These are phyloP conservation scores for Aspergillus novoparasiticus DNA, from an alignment of 2,329 filamentous ascomycete genomes.

Conservation along the genomic window DNA sequence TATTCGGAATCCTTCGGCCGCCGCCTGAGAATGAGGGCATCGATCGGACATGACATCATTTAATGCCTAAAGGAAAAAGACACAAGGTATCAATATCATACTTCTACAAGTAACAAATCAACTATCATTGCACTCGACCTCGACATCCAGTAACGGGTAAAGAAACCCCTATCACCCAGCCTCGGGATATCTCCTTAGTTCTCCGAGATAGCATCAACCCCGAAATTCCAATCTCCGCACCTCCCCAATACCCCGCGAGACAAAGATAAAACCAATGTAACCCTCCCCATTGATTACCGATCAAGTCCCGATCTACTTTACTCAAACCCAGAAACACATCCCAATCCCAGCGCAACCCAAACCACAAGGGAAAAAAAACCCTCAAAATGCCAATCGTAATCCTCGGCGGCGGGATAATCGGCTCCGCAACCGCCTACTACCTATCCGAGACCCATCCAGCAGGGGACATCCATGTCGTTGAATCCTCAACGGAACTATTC, in stretches of 20 bases:
- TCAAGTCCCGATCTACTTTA: neutral
- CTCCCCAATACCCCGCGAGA: neutral
- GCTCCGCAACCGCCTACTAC: constrained; percentile 72
- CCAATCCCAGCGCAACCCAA: neutral
- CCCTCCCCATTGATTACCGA: neutral
- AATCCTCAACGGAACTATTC: constrained; percentile 64
- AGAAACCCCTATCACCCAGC: too few relatives aligned
- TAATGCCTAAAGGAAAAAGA: neutral
- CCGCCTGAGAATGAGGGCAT: neutral
- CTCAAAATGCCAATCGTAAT: constrained; percentile 62
- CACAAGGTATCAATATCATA: too few relatives aligned
- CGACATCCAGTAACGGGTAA: too few relatives aligned
- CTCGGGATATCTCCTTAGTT: too few relatives aligned
- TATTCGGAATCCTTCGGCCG: neutral
- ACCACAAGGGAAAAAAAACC: too few relatives aligned
- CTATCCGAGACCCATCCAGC: constrained; percentile 51
- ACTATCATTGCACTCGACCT: too few relatives aligned
- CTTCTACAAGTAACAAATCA: too few relatives aligned
- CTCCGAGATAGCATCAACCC: too few relatives aligned
- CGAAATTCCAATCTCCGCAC: neutral
- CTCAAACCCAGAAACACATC: too few relatives aligned
- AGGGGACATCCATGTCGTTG: constrained; percentile 58
- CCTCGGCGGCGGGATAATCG: constrained; percentile 71
- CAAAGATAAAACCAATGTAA: neutral
- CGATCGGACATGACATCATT: neutral